Evolutionary conservation across 2,329 filamentous ascomycete species (phyloP).

Genomic region (Fusarium chlamydosporum): DNA sequence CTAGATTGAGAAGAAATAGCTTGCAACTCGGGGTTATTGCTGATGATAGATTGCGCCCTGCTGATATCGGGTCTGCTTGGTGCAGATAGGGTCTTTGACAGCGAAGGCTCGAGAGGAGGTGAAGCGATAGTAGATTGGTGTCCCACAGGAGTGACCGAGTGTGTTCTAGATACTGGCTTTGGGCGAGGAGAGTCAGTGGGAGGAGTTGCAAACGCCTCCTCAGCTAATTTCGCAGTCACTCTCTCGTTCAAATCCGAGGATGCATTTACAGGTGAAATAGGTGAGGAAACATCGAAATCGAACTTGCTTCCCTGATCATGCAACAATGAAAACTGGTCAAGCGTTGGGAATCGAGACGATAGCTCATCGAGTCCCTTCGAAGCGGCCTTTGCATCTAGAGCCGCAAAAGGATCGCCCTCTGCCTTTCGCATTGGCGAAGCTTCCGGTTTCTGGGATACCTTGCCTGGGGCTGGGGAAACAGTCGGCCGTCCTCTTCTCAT

Average conservation of each 20-base stretch:
- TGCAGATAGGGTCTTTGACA: constrained; percentile 59
- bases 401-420: constrained; percentile 88
- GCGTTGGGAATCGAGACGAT: constrained; percentile 85
- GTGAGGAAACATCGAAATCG: constrained; percentile 77
- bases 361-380: constrained; percentile 79
- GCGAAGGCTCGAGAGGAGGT: constrained; percentile 49
- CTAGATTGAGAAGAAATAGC: constrained; percentile 65
- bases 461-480: constrained; percentile 55
- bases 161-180: constrained; percentile 49
- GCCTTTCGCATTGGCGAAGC: constrained; percentile 75
- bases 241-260: constrained; percentile 68
- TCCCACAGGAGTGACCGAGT: constrained; percentile 52
- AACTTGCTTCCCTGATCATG: constrained; percentile 89
- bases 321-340: constrained; percentile 92
- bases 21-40: constrained; percentile 72
- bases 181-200: constrained; percentile 40
- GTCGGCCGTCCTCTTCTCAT: constrained; percentile 87
- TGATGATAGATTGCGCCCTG: constrained; percentile 74
- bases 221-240: constrained; percentile 82
- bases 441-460: constrained; percentile 64
- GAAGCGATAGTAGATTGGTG: constrained; percentile 45
- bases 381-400: constrained; percentile 76
- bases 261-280: constrained; percentile 65
- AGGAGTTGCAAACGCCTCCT: constrained; percentile 81
- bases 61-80: constrained; percentile 66